Conservation (phyloP, 441 rosid genomes). For the Flueggea neowawraea region DNA sequence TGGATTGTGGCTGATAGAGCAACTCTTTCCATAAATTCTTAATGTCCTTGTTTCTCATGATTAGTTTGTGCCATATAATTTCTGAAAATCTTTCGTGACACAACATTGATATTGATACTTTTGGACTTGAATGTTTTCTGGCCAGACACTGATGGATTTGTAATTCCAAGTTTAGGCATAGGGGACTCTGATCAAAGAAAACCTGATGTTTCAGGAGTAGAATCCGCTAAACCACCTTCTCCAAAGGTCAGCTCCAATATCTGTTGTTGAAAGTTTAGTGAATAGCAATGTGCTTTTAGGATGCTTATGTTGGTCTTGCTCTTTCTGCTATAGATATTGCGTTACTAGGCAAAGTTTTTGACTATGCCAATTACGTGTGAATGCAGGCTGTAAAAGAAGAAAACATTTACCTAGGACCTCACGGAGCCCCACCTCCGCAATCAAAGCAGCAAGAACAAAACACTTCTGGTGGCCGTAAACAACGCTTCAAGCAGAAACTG, state of each 20-base stretch:
- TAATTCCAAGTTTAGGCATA: slow-evolving; percentile 90
- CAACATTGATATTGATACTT: not conserved
- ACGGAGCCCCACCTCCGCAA: slow-evolving; percentile 82
- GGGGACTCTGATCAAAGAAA: slow-evolving; percentile 32
- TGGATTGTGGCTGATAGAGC: too few species aligned
- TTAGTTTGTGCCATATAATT: not conserved
- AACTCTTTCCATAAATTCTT: too few species aligned
- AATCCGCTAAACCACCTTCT: slow-evolving; percentile 50
- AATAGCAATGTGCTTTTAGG: not conserved
- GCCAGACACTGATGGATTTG: slow-evolving; percentile 89
- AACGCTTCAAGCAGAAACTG: slow-evolving; percentile 77
- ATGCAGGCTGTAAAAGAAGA: slow-evolving; percentile 57
- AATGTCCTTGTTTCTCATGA: not conserved
- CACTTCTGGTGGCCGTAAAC: slow-evolving; percentile 54
- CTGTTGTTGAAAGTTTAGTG: not conserved
- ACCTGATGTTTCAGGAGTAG: slow-evolving; percentile 35
- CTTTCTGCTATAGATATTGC: not conserved
- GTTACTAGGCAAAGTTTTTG: not conserved
- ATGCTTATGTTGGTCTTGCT: not conserved
- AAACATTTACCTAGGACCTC: slow-evolving; percentile 84
- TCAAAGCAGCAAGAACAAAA: slow-evolving; percentile 59
- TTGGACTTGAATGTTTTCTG: slow-evolving; percentile 10
- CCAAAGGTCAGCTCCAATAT: slow-evolving; percentile 44
- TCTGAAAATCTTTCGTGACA: not conserved
- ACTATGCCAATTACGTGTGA: too few species aligned